Evolutionary conservation across 352 stramenopile species (phyloP).

Genomic region (Phytophthora brassicae): DNA sequence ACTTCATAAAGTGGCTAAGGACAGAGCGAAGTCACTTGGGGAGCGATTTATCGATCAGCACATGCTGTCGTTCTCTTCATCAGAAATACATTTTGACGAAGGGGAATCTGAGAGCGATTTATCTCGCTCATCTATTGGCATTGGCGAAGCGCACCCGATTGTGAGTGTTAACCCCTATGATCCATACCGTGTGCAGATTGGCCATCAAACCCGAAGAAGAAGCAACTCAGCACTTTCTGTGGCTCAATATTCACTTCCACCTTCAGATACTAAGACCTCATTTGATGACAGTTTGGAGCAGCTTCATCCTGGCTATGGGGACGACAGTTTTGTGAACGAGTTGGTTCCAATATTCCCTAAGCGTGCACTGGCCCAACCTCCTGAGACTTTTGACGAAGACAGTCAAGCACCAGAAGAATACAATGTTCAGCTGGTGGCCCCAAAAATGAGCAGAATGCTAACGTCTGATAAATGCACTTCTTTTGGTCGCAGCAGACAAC

Average conservation of each 20-base stretch:
- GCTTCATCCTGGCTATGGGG: conserved; percentile 10
- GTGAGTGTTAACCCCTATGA: conserved; percentile 14
- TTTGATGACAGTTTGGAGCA: conserved; percentile 52
- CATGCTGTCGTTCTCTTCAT: conserved; percentile 30
- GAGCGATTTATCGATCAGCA: conserved; percentile 30
- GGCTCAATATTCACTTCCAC: conserved; percentile 59
- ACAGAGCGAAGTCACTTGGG: conserved; percentile 9
- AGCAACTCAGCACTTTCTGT: conserved; percentile 35
- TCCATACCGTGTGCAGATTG: conserved; percentile 30
- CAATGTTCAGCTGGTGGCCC: conserved; percentile 36
- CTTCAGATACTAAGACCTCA: conserved; percentile 63
- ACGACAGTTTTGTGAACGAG: conserved; percentile 59
- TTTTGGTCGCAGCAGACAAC: conserved; percentile 23
- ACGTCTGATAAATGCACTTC: conserved; percentile 15
- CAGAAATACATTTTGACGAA: conserved; percentile 13
- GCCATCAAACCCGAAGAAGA: conserved; percentile 25
- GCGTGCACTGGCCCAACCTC: not conserved
- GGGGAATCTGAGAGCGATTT: not conserved
- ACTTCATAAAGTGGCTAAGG: conserved; percentile 22
- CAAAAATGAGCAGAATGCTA: conserved; percentile 40
- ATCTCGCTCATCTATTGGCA: conserved; percentile 5
- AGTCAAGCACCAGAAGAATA: conserved; percentile 31
- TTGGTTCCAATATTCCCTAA: conserved; percentile 65
- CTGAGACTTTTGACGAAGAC: conserved; percentile 17
- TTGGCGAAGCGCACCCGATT: not conserved